Evolutionary conservation across 2,329 filamentous ascomycete species (phyloP).

Genomic region (Scytalidium lignicola): DNA sequence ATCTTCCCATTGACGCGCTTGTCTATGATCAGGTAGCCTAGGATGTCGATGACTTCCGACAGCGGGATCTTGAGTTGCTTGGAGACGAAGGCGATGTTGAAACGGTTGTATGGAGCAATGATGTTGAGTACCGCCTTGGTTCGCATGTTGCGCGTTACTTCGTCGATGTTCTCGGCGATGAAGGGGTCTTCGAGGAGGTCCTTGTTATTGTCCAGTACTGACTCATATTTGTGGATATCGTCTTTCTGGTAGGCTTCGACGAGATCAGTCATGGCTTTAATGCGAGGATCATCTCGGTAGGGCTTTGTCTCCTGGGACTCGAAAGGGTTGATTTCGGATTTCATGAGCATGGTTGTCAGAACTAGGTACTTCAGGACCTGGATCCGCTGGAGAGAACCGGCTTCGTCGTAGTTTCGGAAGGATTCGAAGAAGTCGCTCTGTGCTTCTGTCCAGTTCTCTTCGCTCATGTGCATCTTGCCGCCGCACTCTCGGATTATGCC

Average conservation of each 20-base stretch:
- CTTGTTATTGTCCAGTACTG: constrained; percentile 77
- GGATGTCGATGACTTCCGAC: constrained; percentile 85
- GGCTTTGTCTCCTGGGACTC: constrained; percentile 98
- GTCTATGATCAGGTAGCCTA: constrained; percentile 91
- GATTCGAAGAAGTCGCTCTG: constrained; percentile 98
- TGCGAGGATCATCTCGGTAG: constrained; percentile 91
- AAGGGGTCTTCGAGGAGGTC: constrained; percentile 90
- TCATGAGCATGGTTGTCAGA: constrained; percentile 96
- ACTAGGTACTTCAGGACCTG: constrained; percentile 97
- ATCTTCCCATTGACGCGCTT: constrained; percentile 83
- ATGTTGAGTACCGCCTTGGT: constrained; percentile 92
- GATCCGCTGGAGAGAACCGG: constrained; percentile 90
- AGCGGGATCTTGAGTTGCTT: constrained; percentile 81
- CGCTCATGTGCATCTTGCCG: constrained; percentile 99
- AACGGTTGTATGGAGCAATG: constrained; percentile 90
- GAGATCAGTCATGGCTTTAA: constrained; percentile 93
- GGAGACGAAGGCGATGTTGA: constrained; percentile 83
- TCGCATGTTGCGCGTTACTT: constrained; percentile 96
- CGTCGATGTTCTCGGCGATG: constrained; percentile 98
- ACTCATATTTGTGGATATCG: constrained; percentile 88
- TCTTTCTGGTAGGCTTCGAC: constrained; percentile 96
- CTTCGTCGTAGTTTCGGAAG: constrained; percentile 98
- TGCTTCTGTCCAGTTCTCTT: constrained; percentile 98
- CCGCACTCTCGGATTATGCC: constrained; percentile 98
- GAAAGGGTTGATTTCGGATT: constrained; percentile 97